These are phyloP conservation scores for Aegilops longissima DNA, from an alignment of 176 grass and related monocot genomes.

Conservation along the genomic window DNA sequence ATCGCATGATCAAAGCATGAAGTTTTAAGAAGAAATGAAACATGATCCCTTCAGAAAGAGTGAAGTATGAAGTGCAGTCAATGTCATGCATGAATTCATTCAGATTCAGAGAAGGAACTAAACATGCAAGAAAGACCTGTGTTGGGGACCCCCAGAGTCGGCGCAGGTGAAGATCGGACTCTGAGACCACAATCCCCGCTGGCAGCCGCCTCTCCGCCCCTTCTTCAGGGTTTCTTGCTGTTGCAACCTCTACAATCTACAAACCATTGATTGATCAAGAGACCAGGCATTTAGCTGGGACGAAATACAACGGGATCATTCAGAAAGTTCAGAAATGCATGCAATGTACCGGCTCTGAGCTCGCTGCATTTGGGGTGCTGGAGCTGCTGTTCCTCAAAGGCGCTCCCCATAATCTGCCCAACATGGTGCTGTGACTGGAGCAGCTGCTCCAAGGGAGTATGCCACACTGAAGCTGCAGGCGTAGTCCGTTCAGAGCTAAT, in stretches of 20 bases:
- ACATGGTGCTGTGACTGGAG: background rate
- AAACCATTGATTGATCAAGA: background rate
- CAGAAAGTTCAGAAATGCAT: background rate
- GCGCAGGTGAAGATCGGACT: conserved; percentile 53
- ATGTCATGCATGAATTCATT: background rate
- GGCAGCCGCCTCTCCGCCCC: conserved; percentile 41
- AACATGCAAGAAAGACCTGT: background rate
- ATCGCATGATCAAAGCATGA: no score
- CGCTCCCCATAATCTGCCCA: background rate
- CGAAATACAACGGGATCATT: background rate
- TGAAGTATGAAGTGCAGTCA: no score
- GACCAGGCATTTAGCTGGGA: background rate
- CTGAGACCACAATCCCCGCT: conserved; percentile 24
- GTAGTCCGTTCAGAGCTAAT: background rate
- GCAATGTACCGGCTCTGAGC: background rate
- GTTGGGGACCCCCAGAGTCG: conserved; percentile 53
- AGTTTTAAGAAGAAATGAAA: background rate
- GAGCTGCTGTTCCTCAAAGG: background rate
- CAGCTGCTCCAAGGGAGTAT: background rate
- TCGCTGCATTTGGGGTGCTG: background rate
- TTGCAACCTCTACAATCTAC: background rate
- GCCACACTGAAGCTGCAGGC: conserved; percentile 7
- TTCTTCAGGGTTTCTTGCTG: conserved; percentile 24
- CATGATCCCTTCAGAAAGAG: background rate
- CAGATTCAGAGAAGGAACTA: background rate